Percentiles rank a stretch among this genome's conserved stretches.
These are phyloP conservation scores for Hypoxylon sp. DNA, from an alignment of 2,329 filamentous ascomycete genomes.

Conservation along the genomic window DNA sequence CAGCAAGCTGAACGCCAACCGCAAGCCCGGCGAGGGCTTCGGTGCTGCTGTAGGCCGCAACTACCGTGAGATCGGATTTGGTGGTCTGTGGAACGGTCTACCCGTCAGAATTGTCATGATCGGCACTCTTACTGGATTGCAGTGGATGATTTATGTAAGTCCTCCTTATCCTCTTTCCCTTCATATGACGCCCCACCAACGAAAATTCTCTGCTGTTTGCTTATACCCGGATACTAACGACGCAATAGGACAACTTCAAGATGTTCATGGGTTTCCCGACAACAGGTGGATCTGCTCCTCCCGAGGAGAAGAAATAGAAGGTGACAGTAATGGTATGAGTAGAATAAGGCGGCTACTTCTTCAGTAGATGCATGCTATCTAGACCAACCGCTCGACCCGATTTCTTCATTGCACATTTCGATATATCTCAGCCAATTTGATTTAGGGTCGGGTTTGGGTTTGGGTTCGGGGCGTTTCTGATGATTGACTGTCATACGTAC, in stretches of 20 bases:
- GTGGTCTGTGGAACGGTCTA: slow-evolving; percentile 90
- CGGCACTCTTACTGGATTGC: slow-evolving; percentile 79
- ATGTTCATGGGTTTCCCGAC: slow-evolving; percentile 89
- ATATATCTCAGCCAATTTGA: slow-evolving; percentile 8
- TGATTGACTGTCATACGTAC: no score
- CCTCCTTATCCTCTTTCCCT: not conserved
- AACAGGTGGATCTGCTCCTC: slow-evolving; percentile 71
- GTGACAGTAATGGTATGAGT: not conserved
- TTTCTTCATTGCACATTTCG: not conserved
- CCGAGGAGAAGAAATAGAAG: slow-evolving; percentile 59
- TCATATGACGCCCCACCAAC: no score
- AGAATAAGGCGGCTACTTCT: slow-evolving; percentile 1
- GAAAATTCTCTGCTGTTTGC: not conserved
- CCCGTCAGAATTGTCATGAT: slow-evolving; percentile 91
- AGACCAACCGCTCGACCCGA: not conserved
- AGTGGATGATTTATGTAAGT: slow-evolving; percentile 91
- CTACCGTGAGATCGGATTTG: slow-evolving; percentile 86
- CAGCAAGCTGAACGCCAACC: slow-evolving; percentile 86
- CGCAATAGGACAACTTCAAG: slow-evolving; percentile 78
- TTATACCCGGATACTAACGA: slow-evolving; percentile 26
- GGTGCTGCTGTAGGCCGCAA: slow-evolving; percentile 80
- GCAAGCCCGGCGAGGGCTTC: slow-evolving; percentile 79
- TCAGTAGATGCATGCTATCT: not conserved
- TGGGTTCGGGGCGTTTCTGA: no score
- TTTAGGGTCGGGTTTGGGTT: slow-evolving; percentile 5